Evolutionary conservation across 768 basidiomycete species (phyloP), one percentile per base, ranked within the genome.

Genomic region (Russula emetica): DNA sequence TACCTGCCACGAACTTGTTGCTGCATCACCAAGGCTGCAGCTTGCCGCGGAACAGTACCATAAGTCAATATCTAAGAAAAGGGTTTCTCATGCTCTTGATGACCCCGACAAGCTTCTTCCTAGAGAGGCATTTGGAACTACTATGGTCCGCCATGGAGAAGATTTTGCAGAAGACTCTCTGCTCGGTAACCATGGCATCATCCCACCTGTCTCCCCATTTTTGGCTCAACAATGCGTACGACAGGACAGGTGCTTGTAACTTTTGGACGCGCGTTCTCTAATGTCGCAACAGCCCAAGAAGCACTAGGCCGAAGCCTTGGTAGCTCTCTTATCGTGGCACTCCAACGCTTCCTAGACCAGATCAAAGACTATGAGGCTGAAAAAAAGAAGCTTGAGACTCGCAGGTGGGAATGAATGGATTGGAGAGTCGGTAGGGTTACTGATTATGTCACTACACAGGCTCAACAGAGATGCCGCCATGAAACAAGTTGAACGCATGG

Each of bases 341-440:
- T 94, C 58, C 80, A 85, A 66, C 79, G 75, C 49, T 86, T 87
- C 56, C 78, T 78, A 18, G 88, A 85, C 10, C 86, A 90, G 32
- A 86, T 96, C 71, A 91, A 87, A 71, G 93, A 94, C 60, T 95
- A 90, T 67, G 88, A 93, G 62, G 71, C 78, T 5, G 80, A 88
- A 64, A 83, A 85, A 66, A 96, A 94, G 82, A 95, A 94, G 72
- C 75, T 95, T 18, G 93, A 96, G 61, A 92, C 88, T 57, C 78
- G 92, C 70, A 81, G 91, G 92, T 90, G 64, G 56, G 54, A 38
- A 45, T 24, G n/a, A 34, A 60, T 42, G 5, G 20, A n/a, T 79
- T 72, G 49, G 32, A 26, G 49, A 11, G 44, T 26, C 53, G 10
- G 50, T 30, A 26, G 45, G 10, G 22, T 57, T 18, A 53, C 49